phyloP scores from a whole-genome alignment of 1,284 basidiomycete species.

The Heterobasidion annosum region DNA sequence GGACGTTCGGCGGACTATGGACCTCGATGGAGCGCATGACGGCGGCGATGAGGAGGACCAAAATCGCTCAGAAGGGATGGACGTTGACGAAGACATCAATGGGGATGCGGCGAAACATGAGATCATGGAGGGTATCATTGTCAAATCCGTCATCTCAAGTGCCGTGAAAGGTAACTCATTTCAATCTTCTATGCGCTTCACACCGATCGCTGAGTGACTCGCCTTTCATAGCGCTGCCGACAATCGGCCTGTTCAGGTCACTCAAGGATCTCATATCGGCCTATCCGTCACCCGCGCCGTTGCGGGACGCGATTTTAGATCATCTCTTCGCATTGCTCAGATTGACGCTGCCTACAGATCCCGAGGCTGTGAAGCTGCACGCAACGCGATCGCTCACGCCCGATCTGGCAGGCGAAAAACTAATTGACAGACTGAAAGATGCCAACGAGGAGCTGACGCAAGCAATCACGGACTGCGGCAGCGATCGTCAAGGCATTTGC shows the following conservation, averaged over 20 bases:
- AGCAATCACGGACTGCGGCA: slow-evolving; percentile 22
- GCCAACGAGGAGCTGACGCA: slow-evolving; percentile 50
- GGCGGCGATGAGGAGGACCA: slow-evolving; percentile 37
- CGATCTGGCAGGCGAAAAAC: not conserved
- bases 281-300: slow-evolving; percentile 41
- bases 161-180: slow-evolving; percentile 54
- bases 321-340: slow-evolving; percentile 44
- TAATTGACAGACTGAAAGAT: slow-evolving; percentile 45
- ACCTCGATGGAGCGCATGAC: slow-evolving; percentile 3
- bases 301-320: slow-evolving; percentile 41
- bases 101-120: slow-evolving; percentile 43
- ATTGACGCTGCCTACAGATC: slow-evolving; percentile 34
- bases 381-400: slow-evolving; percentile 33
- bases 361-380: slow-evolving; percentile 41
- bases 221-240: slow-evolving; percentile 41
- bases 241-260: slow-evolving; percentile 46
- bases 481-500: slow-evolving; percentile 17
- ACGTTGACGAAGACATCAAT: slow-evolving; percentile 36
- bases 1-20: slow-evolving; percentile 11
- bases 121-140: slow-evolving; percentile 65
- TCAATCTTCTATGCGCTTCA: not conserved
- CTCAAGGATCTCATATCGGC: slow-evolving; percentile 43
- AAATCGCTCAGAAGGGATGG: slow-evolving; percentile 34
- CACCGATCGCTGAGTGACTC: not conserved
- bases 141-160: slow-evolving; percentile 55